These are phyloP conservation scores for Plasmodium chabaudi DNA, from an alignment of 169 alveolate species.

Conservation along the genomic window DNA sequence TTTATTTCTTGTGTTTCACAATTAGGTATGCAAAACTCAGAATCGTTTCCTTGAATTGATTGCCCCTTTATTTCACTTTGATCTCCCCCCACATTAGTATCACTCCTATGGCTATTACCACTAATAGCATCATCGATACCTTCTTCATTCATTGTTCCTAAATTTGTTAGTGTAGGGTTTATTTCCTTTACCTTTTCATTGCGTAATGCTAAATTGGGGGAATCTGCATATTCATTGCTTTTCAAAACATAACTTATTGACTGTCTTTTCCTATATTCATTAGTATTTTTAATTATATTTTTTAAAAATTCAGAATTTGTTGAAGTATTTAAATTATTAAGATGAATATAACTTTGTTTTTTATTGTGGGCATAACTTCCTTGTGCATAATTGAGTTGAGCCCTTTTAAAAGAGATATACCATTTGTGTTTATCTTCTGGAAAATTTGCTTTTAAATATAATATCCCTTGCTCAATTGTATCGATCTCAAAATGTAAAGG, in stretches of 20 bases:
- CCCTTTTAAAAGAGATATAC: conserved; percentile 85
- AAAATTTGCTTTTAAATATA: conserved; percentile 83
- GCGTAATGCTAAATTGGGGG: too few relatives aligned
- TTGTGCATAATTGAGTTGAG: conserved; percentile 77
- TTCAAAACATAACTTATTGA: not conserved
- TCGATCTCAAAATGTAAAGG: conserved; percentile 87
- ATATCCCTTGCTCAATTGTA: conserved; percentile 82
- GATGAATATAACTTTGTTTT: conserved; percentile 5
- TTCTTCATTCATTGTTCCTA: not conserved
- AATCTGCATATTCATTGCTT: too few relatives aligned
- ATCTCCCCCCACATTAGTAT: too few relatives aligned
- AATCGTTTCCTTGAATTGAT: not conserved
- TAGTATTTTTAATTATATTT: conserved; percentile 23
- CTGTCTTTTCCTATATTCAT: not conserved
- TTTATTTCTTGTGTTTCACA: too few relatives aligned
- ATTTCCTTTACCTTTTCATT: too few relatives aligned
- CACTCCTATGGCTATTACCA: not conserved
- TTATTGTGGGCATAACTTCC: conserved; percentile 10
- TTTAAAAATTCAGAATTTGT: conserved; percentile 35
- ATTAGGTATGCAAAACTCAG: not conserved
- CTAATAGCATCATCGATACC: not conserved
- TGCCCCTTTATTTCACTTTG: not conserved
- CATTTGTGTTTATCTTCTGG: conserved; percentile 85
- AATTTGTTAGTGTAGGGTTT: too few relatives aligned
- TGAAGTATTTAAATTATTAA: conserved; percentile 12